These are phyloP conservation scores for Fusarium caatingaense DNA, from an alignment of 2,329 filamentous ascomycete species.

Conservation along the genomic window DNA sequence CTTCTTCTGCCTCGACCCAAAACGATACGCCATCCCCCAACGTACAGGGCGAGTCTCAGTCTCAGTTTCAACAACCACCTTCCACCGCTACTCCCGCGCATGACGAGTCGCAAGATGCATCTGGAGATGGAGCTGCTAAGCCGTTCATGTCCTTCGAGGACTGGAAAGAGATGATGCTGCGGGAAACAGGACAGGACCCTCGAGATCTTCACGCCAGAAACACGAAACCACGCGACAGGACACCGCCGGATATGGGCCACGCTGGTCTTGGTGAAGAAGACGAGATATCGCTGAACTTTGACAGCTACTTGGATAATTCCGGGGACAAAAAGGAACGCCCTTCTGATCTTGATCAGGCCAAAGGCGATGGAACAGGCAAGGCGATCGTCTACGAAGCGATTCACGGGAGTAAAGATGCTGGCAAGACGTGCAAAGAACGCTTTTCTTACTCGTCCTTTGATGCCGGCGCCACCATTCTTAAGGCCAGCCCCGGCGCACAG, in stretches of 20 bases:
- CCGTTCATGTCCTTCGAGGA: constrained; percentile 97
- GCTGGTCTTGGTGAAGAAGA: constrained; percentile 87
- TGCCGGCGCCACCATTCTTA: constrained; percentile 91
- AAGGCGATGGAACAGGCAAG: constrained; percentile 49
- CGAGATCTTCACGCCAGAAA: constrained; percentile 74
- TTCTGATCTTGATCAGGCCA: background rate
- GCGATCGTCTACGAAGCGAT: constrained; percentile 61
- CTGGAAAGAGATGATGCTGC: constrained; percentile 95
- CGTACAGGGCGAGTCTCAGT: constrained; percentile 11
- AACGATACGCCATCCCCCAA: constrained; percentile 17
- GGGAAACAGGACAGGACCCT: constrained; percentile 80
- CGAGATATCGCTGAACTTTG: constrained; percentile 76
- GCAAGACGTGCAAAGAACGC: constrained; percentile 96
- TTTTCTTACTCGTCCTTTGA: constrained; percentile 99
- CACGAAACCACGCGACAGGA: constrained; percentile 60
- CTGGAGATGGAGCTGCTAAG: constrained; percentile 43
- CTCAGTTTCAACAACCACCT: constrained; percentile 10
- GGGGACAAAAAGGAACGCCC: constrained; percentile 24
- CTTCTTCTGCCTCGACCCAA: background rate
- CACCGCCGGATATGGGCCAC: constrained; percentile 73
- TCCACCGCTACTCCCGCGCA: constrained; percentile 4
- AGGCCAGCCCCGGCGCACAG: constrained; percentile 87
- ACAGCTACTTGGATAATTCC: constrained; percentile 48
- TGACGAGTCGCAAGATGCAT: constrained; percentile 28
- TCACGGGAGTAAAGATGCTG: constrained; percentile 87